Evolutionary conservation across 495 filamentous ascomycete genomes (phyloP).

Genomic region (Pyrenula massariospora): DNA sequence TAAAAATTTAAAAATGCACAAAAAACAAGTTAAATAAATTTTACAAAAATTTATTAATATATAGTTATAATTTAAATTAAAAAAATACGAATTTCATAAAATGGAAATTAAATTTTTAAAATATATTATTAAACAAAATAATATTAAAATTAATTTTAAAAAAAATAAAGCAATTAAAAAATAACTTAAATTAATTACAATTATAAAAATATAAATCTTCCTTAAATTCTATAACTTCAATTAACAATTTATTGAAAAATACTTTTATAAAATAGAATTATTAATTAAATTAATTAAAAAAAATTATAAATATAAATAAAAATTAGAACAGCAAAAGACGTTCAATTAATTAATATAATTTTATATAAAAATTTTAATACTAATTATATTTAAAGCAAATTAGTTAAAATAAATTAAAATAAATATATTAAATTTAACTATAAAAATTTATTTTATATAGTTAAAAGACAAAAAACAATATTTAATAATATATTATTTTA

Average conservation of each 20-base stretch:
- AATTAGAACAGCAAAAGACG: constrained; percentile 1
- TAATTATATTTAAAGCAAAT: constrained; percentile 4
- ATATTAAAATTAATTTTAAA: constrained; percentile 15
- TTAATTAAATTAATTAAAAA: constrained; percentile 8
- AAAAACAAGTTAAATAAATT: constrained; percentile 6
- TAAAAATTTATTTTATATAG: constrained; percentile 6
- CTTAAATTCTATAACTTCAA: constrained; percentile 11
- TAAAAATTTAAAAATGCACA: constrained; percentile 6
- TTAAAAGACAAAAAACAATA: constrained; percentile 3
- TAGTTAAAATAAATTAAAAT: constrained; percentile 7
- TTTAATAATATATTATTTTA: constrained; percentile 7
- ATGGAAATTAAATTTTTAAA: constrained; percentile 17
- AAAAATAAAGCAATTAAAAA: constrained; percentile 10
- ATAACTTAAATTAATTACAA: constrained; percentile 1
- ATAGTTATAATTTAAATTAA: constrained; percentile 10
- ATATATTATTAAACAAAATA: constrained; percentile 14
- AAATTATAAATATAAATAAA: constrained; percentile 4
- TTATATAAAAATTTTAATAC: constrained; percentile 3
- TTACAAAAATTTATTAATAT: constrained; percentile 2
- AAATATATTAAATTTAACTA: constrained; percentile 5
- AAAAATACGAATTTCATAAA: constrained; percentile 21
- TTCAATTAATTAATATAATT: constrained; percentile 7
- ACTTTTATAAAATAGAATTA: constrained; percentile 1
- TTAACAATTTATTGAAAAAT: constrained; percentile 8
- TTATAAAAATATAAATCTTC: constrained; percentile 10